Base-by-base conservation (phyloP, 345 rosid species). In the Cochlearia excelsa region DNA sequence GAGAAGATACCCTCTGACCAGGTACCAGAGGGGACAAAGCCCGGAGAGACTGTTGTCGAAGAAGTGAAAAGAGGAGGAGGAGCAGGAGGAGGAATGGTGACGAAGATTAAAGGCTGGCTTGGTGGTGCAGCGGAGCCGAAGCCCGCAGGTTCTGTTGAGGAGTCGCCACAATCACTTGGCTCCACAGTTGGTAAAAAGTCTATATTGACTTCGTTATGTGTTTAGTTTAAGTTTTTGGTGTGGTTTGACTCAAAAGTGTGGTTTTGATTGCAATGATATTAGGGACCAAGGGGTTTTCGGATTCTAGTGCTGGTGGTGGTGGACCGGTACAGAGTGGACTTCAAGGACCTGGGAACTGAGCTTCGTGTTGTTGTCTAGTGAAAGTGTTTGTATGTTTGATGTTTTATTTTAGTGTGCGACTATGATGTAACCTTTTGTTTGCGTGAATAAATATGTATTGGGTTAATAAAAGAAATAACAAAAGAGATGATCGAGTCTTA, bases 101-200 rank as follows among this genome's bases (percentile, higher is more conserved):
- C 69, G 29, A 82, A 59, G 72, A 49, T 86, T 38, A 86, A 72
- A 74, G 88, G 80, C 0, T 76, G 78, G 85, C 37, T 90, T 6
- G 78, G 83, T 26, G 68, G 71, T 37, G 34, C 48, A 0, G 26
- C 69, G 3, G 69, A 44, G 47, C 65, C 66, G 3, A 59, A 45
- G 44, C 50, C 72, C 33, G 47, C 72, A 16, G 26, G 1, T 51
- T 51, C 71, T 1, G 59, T 33, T 50, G 26, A 45, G 1, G 61
- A 61, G 51, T 39, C 68, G 9, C 5, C 68, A 34, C 62, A 69
- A 46, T 50, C 73, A 16, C 67, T 69, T 26, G 67, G 46, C 6
- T 8, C 57, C 46, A 40, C 74, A 38, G 47, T 55, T 62, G 73
- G 73, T 69, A 54, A 31, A 11, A 27, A 5, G 8, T 38, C 41